phyloP scores from a whole-genome alignment of 2,329 filamentous ascomycete genomes.

The Aschersonia sp. region DNA sequence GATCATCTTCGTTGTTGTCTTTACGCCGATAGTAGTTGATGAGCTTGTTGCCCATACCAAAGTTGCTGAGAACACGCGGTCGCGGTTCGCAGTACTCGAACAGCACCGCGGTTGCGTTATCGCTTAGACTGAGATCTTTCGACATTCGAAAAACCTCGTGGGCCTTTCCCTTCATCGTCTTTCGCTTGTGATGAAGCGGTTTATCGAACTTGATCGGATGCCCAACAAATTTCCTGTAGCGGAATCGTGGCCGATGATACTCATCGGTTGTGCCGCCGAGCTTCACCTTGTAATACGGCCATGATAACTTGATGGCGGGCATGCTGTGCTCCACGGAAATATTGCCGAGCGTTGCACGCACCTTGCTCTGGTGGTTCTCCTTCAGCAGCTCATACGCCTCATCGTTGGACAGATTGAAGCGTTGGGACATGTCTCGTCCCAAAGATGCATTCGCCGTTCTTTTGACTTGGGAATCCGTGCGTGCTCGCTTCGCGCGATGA shows the following conservation, averaged over 20 bases:
- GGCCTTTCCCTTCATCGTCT: conserved; percentile 66
- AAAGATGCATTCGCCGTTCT: conserved; percentile 55
- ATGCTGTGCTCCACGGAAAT: conserved; percentile 89
- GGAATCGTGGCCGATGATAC: conserved; percentile 70
- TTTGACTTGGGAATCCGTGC: conserved; percentile 41
- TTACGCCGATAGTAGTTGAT: conserved; percentile 95
- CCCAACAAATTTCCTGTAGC: conserved; percentile 53
- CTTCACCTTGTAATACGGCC: conserved; percentile 90
- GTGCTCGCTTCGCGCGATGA: conserved; percentile 44
- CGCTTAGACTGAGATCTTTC: conserved; percentile 70
- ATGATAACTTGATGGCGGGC: conserved; percentile 80
- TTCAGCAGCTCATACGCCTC: conserved; percentile 91
- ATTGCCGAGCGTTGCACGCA: conserved; percentile 81
- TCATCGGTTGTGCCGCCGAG: conserved; percentile 60
- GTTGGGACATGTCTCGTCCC: conserved; percentile 57
- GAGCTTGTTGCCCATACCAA: conserved; percentile 90
- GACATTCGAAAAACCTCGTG: conserved; percentile 68
- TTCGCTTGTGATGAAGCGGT: conserved; percentile 62
- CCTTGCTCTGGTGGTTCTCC: conserved; percentile 92
- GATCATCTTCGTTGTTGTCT: conserved; percentile 54
- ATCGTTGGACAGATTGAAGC: conserved; percentile 95
- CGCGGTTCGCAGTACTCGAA: conserved; percentile 95
- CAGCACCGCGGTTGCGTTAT: conserved; percentile 77
- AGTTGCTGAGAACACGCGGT: conserved; percentile 83
- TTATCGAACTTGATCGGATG: conserved; percentile 59